Conservation (phyloP, 805 yeast species). For the Nakazawaea wickerhamii region DNA sequence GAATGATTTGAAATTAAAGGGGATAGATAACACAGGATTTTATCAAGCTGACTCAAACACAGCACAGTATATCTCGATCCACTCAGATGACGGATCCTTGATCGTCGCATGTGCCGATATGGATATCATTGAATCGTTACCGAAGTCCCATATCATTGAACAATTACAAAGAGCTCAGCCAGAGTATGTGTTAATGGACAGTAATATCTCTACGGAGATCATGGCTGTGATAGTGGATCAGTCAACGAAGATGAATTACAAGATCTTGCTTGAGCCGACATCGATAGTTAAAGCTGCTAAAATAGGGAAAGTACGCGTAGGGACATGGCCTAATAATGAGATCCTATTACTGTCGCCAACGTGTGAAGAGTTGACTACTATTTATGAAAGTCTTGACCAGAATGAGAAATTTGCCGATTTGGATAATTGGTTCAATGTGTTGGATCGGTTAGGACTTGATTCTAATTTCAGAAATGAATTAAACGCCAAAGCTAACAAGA, state of each 20-base stretch:
- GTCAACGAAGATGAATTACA: constrained; percentile 20
- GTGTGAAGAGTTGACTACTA: constrained; percentile 47
- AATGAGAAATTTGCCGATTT: constrained; percentile 38
- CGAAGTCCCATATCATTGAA: constrained; percentile 34
- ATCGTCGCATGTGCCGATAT: constrained; percentile 81
- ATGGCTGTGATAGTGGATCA: constrained; percentile 31
- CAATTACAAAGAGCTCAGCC: constrained; percentile 42
- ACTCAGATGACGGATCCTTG: constrained; percentile 51
- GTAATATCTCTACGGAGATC: constrained; percentile 50
- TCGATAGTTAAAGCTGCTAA: constrained; percentile 56
- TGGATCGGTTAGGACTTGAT: constrained; percentile 55
- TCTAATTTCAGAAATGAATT: constrained; percentile 39
- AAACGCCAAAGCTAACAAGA: constrained; percentile 26
- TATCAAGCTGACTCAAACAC: constrained; percentile 32
- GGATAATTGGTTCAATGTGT: constrained; percentile 68
- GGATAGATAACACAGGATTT: constrained; percentile 37
- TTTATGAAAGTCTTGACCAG: constrained; percentile 44
- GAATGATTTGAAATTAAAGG: constrained; percentile 21
- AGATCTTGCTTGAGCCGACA: constrained; percentile 71
- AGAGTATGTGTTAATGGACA: constrained; percentile 53
- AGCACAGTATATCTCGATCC: constrained; percentile 72
- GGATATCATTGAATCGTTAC: constrained; percentile 55
- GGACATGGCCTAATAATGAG: constrained; percentile 42
- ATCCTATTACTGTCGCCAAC: constrained; percentile 65
- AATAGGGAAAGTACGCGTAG: constrained; percentile 33